phyloP scores from a whole-genome alignment of 257 asterid species.

The Jacaranda copaia region DNA sequence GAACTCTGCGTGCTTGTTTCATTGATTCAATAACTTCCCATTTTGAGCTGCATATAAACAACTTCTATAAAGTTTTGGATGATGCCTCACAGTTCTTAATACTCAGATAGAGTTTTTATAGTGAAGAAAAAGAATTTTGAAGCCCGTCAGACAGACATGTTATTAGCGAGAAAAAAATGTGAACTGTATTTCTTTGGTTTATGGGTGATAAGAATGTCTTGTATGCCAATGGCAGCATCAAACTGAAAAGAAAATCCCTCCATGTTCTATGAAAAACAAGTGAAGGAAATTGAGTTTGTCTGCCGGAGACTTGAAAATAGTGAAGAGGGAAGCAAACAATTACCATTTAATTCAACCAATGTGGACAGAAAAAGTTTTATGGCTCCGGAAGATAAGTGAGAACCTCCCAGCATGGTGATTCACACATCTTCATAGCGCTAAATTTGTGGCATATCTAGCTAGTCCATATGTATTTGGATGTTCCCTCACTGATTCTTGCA shows the following conservation, averaged over 20 bases:
- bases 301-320: not conserved
- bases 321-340: not conserved
- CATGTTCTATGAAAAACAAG: not conserved
- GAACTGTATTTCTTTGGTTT: not conserved
- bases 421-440: not conserved
- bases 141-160: constrained; percentile 10
- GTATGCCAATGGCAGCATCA: not conserved
- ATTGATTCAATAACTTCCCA: constrained; percentile 1
- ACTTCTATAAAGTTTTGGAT: not conserved
- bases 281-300: not conserved
- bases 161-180: constrained; percentile 1
- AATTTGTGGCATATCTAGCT: constrained; percentile 8
- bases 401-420: constrained; percentile 11
- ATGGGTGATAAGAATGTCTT: constrained; percentile 4
- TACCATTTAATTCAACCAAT: not conserved
- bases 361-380: not conserved
- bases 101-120: not conserved
- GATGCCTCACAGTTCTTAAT: not conserved
- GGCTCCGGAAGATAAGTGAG: constrained; percentile 8
- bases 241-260: not conserved
- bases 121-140: not conserved
- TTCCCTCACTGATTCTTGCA: not conserved
- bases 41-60: not conserved
- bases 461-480: not conserved
- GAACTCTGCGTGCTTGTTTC: constrained; percentile 14